Evolutionary conservation across 306 rosid species (phyloP).

Genomic region (Begonia masoniana): DNA sequence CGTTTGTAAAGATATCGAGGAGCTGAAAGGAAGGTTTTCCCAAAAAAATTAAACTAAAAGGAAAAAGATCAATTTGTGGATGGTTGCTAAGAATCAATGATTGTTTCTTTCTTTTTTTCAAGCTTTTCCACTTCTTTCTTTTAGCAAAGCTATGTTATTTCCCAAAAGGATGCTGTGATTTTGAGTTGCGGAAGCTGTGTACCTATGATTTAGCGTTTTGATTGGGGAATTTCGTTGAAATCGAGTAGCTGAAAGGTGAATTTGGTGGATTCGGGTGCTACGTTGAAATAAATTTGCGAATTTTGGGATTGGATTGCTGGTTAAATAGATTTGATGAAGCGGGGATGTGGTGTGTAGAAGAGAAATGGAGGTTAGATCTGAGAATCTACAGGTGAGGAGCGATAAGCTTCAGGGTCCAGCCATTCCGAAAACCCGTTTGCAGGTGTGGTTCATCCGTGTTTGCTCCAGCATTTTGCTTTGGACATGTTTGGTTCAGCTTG

Average conservation of each 20-base stretch:
- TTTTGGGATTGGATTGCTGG: not conserved
- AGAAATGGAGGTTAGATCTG: constrained; percentile 90
- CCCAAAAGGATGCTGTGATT: not conserved
- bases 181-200: not conserved
- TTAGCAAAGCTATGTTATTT: not conserved
- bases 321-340: constrained; percentile 37
- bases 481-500: constrained; percentile 85
- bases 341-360: constrained; percentile 59
- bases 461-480: constrained; percentile 84
- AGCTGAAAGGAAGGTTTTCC: not conserved
- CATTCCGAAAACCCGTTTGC: constrained; percentile 59
- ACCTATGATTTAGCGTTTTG: not conserved
- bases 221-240: not conserved
- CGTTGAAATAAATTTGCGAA: not conserved
- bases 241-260: too few species aligned
- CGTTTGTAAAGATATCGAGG: not conserved
- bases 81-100: not conserved
- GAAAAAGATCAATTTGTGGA: not conserved
- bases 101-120: not conserved
- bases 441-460: constrained; percentile 74
- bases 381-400: constrained; percentile 41
- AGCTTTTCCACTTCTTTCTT: not conserved
- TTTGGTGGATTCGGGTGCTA: not conserved
- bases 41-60: not conserved
- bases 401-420: constrained; percentile 63